phyloP scores from a whole-genome alignment of 495 filamentous ascomycete species.

The Bacidia rubella region DNA sequence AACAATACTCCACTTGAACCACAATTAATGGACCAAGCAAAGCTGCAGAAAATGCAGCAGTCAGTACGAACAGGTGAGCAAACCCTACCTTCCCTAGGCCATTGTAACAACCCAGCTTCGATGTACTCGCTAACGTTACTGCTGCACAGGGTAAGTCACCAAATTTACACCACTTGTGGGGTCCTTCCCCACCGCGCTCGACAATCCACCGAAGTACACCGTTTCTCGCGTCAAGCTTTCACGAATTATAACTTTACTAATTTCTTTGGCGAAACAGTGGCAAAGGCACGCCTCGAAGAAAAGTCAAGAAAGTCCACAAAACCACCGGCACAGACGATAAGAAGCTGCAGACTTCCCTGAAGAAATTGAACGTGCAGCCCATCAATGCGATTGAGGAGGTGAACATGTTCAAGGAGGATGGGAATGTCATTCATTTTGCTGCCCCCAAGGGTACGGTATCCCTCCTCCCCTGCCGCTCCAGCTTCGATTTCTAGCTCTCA shows the following conservation, averaged over 20 bases:
- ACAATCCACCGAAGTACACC: no score
- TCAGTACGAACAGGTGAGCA: conserved; percentile 43
- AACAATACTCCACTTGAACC: no score
- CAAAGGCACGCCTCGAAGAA: conserved; percentile 95
- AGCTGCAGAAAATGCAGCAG: conserved; percentile 43
- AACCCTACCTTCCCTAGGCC: no score
- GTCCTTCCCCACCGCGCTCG: neutral
- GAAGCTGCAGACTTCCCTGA: conserved; percentile 89
- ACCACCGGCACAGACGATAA: conserved; percentile 89
- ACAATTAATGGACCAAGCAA: conserved; percentile 49
- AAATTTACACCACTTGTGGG: no score
- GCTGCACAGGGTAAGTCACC: conserved; percentile 26
- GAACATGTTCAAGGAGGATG: conserved; percentile 99
- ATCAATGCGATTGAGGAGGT: conserved; percentile 99
- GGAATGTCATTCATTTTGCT: conserved; percentile 98
- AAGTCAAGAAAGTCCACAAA: conserved; percentile 94
- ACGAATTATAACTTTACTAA: no score
- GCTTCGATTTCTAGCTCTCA: no score
- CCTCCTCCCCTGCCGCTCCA: neutral
- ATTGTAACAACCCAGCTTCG: neutral
- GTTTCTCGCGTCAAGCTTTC: no score
- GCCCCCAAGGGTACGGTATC: conserved; percentile 73
- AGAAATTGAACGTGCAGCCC: conserved; percentile 93
- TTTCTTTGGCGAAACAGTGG: no score
- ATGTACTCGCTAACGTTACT: conserved; percentile 12